Evolutionary conservation across 495 filamentous ascomycete species (phyloP).

Genomic region (Parachaetomium inaequale): DNA sequence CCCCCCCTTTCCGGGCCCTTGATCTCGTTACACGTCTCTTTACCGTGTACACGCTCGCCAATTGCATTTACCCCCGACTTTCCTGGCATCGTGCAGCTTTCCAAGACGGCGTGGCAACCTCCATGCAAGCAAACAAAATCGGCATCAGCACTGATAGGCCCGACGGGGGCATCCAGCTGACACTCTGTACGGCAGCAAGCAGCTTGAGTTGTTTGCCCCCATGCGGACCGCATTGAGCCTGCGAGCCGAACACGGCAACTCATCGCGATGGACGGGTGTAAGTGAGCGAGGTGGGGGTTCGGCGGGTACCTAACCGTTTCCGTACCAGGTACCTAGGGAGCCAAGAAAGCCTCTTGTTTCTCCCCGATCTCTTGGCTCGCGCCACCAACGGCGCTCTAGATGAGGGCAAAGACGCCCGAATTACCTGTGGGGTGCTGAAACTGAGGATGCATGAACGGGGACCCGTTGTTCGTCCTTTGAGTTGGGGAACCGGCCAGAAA

Average conservation of each 20-base stretch:
- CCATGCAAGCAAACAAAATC: background rate
- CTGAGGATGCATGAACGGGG: background rate
- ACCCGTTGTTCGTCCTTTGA: background rate
- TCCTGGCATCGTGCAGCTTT: background rate
- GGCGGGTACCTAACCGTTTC: background rate
- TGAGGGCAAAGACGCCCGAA: background rate
- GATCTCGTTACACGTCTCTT: background rate
- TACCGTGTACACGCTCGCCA: background rate
- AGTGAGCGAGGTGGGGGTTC: background rate
- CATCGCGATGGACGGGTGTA: background rate
- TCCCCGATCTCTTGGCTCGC: background rate
- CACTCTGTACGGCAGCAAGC: background rate
- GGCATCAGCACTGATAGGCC: background rate
- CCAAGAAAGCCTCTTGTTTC: background rate
- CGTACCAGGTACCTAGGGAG: too few relatives aligned
- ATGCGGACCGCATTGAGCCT: background rate
- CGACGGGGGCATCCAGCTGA: background rate
- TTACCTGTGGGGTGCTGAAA: background rate
- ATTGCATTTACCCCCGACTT: background rate
- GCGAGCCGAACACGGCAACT: background rate
- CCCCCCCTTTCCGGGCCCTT: background rate
- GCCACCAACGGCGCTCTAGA: background rate
- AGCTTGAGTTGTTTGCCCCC: too few relatives aligned
- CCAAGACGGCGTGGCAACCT: background rate
- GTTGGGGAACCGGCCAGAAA: background rate